Base-by-base conservation (phyloP, 179 eudicot genomes). In the Beta lomatogona region DNA sequence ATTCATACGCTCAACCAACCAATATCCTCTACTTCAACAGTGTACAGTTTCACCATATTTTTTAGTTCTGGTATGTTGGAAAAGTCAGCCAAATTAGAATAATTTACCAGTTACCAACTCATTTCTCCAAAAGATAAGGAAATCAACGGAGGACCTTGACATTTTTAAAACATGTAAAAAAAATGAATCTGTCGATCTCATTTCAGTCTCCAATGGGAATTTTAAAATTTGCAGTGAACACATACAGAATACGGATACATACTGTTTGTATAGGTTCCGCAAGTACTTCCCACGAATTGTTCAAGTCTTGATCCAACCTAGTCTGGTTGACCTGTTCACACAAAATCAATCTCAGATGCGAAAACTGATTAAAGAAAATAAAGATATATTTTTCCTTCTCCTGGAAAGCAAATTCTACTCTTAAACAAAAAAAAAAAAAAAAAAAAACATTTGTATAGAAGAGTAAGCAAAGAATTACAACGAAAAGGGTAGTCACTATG, bases 181-280 rank as follows among this genome's bases (percentile, higher is more conserved):
- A 13, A 41, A 7, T 52, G 57, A 3, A 74, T 18, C 66, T 53
- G 19, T 72, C 44, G 52, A 61, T 61, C 12, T 64, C 48, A 0
- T 10, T n/a, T 8, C 36, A 3, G 13, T 45, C 21, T 61, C 21
- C 22, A 74, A 44, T 6, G 54, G 69, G 10, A 44, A 54, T 5
- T 52, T 61, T 6, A 10, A 46, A 14, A 22, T 31, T 61, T 9
- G n/a, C 57, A 15, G 71, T 54, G 77, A 60, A 21, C 14, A 28
- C 4, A 31, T 31, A 65, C 22, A 36, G 41, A 36, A 73, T 45
- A 74, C 28, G 50, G 63, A 60, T 45, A 88, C 94, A 67, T 91
- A 95, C 99, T n/a, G 98, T 95, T 84, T 95, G 99, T 81, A 95
- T 88, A 70, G 99, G 98, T 86, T 95, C 99, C 28, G 99, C 99